Conservation (phyloP, 495 filamentous ascomycete species). For the Xylaria cubensis region DNA sequence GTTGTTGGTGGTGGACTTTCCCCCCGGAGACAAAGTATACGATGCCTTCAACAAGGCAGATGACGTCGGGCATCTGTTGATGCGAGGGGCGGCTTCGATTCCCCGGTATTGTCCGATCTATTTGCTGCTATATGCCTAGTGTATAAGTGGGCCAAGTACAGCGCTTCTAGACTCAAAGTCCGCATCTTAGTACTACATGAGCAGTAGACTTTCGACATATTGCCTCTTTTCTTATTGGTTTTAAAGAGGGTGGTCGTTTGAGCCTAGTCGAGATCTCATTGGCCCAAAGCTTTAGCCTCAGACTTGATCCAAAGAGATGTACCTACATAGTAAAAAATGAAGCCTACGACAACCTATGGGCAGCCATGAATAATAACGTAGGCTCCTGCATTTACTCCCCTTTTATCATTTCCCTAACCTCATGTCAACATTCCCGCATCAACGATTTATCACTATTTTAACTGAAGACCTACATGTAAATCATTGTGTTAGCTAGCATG, state of each 20-base stretch:
- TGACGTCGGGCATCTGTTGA: constrained; percentile 7
- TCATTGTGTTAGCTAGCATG: not conserved
- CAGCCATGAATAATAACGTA: too few species aligned
- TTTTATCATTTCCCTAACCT: not conserved
- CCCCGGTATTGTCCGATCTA: not conserved
- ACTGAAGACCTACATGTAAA: not conserved
- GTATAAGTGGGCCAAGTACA: constrained; percentile 10
- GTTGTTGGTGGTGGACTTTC: not conserved
- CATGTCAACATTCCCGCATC: not conserved
- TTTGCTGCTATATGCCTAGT: not conserved
- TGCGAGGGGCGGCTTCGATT: not conserved
- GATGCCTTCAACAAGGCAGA: constrained; percentile 12
- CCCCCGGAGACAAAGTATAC: not conserved
- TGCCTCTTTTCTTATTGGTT: not conserved
- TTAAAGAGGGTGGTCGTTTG: not conserved
- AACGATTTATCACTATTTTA: not conserved
- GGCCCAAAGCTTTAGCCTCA: not conserved
- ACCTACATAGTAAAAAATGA: not conserved
- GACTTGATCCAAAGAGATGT: not conserved
- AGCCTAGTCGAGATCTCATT: not conserved
- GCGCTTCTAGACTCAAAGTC: not conserved
- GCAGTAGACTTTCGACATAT: not conserved
- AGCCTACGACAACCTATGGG: too few species aligned
- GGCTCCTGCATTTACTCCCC: not conserved
- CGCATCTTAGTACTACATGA: not conserved